A percentile compares a stretch with the other conserved stretches of the same genome.
Evolutionary conservation across 257 asterid species (phyloP).

Genomic region (Prunella vulgaris): DNA sequence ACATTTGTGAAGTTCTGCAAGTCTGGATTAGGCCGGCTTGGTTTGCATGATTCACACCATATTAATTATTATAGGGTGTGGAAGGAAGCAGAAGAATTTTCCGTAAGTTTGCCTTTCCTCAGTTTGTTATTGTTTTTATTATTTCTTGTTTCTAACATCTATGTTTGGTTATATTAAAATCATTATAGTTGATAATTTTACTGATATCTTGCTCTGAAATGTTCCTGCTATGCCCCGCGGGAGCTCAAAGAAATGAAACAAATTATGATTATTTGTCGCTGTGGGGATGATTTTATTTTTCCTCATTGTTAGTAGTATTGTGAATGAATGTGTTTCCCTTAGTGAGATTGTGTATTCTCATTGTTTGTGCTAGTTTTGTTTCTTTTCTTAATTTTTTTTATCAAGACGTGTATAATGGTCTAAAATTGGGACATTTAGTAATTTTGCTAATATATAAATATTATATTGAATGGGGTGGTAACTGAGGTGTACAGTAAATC

Average conservation of each 20-base stretch:
- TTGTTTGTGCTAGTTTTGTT: background rate
- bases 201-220: background rate
- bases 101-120: constrained; percentile 44
- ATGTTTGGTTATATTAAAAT: constrained; percentile 5
- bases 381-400: too few species aligned
- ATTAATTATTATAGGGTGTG: constrained; percentile 49
- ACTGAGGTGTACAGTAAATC: too few species aligned
- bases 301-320: too few species aligned
- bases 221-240: background rate
- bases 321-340: too few species aligned
- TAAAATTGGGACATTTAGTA: too few species aligned
- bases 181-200: background rate
- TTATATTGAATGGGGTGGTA: too few species aligned
- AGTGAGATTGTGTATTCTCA: too few species aligned
- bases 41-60: constrained; percentile 43
- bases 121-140: background rate
- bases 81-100: constrained; percentile 56
- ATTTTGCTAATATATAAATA: too few species aligned
- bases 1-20: constrained; percentile 58
- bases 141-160: background rate
- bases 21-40: constrained; percentile 66
- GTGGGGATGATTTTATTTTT: too few species aligned
- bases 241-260: background rate
- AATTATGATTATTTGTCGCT: background rate
- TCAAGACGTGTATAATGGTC: too few species aligned